phyloP scores from a whole-genome alignment of 78 protist genomes.

The Dictyostelium brefeldianum region DNA sequence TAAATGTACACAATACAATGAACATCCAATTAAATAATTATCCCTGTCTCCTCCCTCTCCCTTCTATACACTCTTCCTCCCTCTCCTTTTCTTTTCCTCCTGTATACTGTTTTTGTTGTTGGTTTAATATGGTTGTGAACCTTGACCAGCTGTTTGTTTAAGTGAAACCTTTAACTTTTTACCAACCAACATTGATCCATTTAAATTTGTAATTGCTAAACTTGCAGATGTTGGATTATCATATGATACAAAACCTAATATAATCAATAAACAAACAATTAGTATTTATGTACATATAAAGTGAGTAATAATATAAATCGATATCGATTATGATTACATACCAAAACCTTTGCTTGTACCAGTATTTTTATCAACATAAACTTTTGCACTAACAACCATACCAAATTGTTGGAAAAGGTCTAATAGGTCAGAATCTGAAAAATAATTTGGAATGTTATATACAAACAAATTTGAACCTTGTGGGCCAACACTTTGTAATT shows the following conservation, averaged over 20 bases:
- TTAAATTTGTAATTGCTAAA: slow-evolving; percentile 83
- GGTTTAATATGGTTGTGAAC: slow-evolving; percentile 36
- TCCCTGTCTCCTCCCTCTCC: slow-evolving; percentile 1
- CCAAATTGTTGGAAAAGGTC: slow-evolving; percentile 86
- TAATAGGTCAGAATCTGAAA: slow-evolving; percentile 75
- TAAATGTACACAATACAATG: not conserved
- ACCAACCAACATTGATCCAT: slow-evolving; percentile 86
- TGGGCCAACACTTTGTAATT: slow-evolving; percentile 83
- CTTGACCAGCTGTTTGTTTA: slow-evolving; percentile 53
- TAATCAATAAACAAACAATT: not conserved
- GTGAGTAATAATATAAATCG: not conserved
- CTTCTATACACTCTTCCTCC: not conserved
- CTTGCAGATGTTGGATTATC: slow-evolving; percentile 86
- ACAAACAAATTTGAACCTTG: slow-evolving; percentile 88
- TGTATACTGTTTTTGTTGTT: not conserved
- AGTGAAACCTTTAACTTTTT: slow-evolving; percentile 90
- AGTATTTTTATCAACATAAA: slow-evolving; percentile 87
- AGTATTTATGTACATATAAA: too few species aligned
- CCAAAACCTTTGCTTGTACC: slow-evolving; percentile 91
- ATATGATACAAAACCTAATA: slow-evolving; percentile 86
- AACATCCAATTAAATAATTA: not conserved
- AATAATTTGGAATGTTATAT: slow-evolving; percentile 88
- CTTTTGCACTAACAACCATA: slow-evolving; percentile 84
- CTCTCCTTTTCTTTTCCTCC: not conserved
- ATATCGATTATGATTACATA: not conserved